phyloP scores from a whole-genome alignment of 78 protist species.

The Dictyostelium firmibasis region DNA sequence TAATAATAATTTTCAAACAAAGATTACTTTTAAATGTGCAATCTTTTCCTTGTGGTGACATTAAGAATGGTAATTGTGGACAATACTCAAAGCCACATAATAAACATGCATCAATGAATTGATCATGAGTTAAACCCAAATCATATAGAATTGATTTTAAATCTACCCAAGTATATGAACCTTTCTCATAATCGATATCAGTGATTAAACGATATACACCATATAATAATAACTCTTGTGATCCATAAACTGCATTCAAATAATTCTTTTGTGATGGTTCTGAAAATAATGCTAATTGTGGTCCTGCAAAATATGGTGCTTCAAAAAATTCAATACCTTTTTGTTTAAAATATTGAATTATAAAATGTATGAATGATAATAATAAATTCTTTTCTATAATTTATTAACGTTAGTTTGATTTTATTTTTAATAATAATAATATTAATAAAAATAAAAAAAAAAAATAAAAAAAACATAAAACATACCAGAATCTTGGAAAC shows the following conservation, averaged over 20 bases:
- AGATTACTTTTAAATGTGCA: slow-evolving; percentile 8
- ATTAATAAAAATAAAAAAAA: not conserved
- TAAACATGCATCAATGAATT: slow-evolving; percentile 66
- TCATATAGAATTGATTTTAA: slow-evolving; percentile 36
- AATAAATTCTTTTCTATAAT: slow-evolving; percentile 28
- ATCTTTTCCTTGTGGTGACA: not conserved
- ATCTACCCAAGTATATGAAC: slow-evolving; percentile 60
- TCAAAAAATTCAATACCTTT: slow-evolving; percentile 50
- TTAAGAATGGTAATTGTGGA: not conserved
- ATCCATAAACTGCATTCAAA: slow-evolving; percentile 73
- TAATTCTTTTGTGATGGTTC: slow-evolving; percentile 72
- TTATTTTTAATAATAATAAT: too few relatives aligned
- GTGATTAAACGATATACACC: slow-evolving; percentile 68
- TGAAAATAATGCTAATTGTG: slow-evolving; percentile 59
- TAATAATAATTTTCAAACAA: not conserved
- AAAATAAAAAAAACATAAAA: not conserved
- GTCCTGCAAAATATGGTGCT: slow-evolving; percentile 53
- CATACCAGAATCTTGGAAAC: slow-evolving; percentile 41
- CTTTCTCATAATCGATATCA: slow-evolving; percentile 76
- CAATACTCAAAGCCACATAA: slow-evolving; percentile 64
- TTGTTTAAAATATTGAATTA: slow-evolving; percentile 45
- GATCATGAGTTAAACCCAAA: slow-evolving; percentile 61
- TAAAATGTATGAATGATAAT: slow-evolving; percentile 30
- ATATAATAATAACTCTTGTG: slow-evolving; percentile 43
- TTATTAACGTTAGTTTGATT: too few relatives aligned